Base-by-base conservation (phyloP, 2,329 filamentous ascomycete species). In the Coniochaeta ligniaria region DNA sequence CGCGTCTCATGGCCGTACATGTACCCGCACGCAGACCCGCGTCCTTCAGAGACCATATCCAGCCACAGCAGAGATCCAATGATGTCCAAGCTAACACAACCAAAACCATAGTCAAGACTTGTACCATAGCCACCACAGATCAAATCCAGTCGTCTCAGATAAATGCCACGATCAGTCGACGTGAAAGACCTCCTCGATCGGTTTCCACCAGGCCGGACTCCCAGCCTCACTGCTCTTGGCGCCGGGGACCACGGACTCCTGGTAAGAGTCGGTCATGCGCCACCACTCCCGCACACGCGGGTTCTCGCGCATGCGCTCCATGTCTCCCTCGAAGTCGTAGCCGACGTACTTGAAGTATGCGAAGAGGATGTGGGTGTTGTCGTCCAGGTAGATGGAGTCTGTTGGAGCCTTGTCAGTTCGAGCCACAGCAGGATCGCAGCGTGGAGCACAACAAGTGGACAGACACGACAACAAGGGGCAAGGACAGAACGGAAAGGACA, bases 341-440 rank as follows among this genome's bases (percentile, higher is more conserved):
- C 91, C 90, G n/a, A 89, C 78, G 68, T 93, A 94, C 71, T 91
- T 92, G 78, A 92, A 91, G 26, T 78, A 85, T 0, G 88, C 88
- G 70, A 93, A 93, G 1, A 94, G 79, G 47, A 87, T 86, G 59
- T 83, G 75, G 0, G 82, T 81, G 6, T 71, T 74, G 14, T 85
- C 79, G 68, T 91, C 87, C 66, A 90, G 84, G 74, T 83, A 92
- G 70, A 93, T 89, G 65, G 85, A 90, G 68, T 92, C 88, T 89
- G 65, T 61, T 45, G 9, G 52, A 58, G 45, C 26, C 26, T n/a
- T 24, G 54, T 57, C 16, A 57, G 26, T 52, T 17, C 26, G 12
- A 8, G 8, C 7, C n/a, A n/a, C 28, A 31, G 28, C 28, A n/a
- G n/a, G n/a, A n/a, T n/a, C 9, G 28, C 28, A 31, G 6, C 22